Evolutionary conservation across 495 filamentous ascomycete genomes (phyloP).

Genomic region (Pseudotulostoma volvatum): DNA sequence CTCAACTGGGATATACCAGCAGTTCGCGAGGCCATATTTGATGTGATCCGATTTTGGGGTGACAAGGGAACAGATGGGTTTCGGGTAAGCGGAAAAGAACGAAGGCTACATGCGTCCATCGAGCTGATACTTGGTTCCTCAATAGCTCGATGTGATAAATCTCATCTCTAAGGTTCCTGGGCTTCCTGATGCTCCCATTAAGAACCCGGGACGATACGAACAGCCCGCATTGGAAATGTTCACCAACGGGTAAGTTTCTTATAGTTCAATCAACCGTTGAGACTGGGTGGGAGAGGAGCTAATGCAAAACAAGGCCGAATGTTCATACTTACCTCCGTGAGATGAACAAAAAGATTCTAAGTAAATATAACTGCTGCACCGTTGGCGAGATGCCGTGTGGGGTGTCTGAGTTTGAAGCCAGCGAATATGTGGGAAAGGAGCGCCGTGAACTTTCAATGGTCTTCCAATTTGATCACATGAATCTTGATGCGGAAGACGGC

Average conservation of each 20-base stretch:
- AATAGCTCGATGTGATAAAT: constrained; percentile 36
- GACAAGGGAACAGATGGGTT: constrained; percentile 47
- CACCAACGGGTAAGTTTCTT: constrained; percentile 30
- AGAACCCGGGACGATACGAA: constrained; percentile 14
- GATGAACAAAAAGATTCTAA: constrained; percentile 39
- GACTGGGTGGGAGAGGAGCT: constrained; percentile 1
- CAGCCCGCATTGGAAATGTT: constrained; percentile 31
- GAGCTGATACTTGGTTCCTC: no score
- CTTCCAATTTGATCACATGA: constrained; percentile 41
- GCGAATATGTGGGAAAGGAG: constrained; percentile 30
- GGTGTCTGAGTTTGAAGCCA: constrained; percentile 28
- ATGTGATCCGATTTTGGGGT: constrained; percentile 50
- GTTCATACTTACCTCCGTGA: constrained; percentile 47
- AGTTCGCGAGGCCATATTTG: constrained; percentile 41
- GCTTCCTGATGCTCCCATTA: constrained; percentile 40
- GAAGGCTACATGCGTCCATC: no score
- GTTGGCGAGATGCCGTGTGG: constrained; percentile 52
- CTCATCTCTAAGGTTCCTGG: constrained; percentile 39
- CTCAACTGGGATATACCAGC: constrained; percentile 52
- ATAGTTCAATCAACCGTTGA: no score
- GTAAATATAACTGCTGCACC: constrained; percentile 40
- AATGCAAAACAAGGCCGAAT: constrained; percentile 21
- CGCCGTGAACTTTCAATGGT: constrained; percentile 45
- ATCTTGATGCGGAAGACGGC: constrained; percentile 6
- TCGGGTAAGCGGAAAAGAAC: constrained; percentile 13